Evolutionary conservation across 805 yeast species (phyloP).

Genomic region (Yarrowia sp.): DNA sequence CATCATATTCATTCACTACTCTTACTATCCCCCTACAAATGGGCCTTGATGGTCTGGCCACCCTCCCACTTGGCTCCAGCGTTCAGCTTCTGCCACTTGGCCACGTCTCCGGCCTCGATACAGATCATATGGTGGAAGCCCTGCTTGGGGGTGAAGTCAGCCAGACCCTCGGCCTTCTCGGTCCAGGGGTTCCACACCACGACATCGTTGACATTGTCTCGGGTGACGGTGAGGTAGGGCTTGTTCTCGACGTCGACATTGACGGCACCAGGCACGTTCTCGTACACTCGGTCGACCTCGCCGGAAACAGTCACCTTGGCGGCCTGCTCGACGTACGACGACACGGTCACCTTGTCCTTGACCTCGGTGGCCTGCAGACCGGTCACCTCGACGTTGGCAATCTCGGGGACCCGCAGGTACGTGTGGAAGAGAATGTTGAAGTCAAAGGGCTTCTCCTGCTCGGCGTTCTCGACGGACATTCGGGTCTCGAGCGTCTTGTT

Average conservation of each 20-base stretch:
- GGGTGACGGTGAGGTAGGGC: slow-evolving; percentile 70
- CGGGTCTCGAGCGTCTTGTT: slow-evolving; percentile 61
- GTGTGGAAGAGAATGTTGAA: slow-evolving; percentile 97
- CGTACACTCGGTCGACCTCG: slow-evolving; percentile 87
- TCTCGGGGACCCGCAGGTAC: slow-evolving; percentile 75
- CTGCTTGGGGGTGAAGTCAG: slow-evolving; percentile 83
- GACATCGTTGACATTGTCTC: slow-evolving; percentile 66
- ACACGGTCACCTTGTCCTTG: slow-evolving; percentile 75
- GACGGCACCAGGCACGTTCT: slow-evolving; percentile 58
- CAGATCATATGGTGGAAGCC: slow-evolving; percentile 92
- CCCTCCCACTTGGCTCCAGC: slow-evolving; percentile 84
- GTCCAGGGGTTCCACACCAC: slow-evolving; percentile 99
- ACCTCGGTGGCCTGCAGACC: slow-evolving; percentile 77
- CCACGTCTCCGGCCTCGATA: slow-evolving; percentile 91
- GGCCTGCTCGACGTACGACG: slow-evolving; percentile 51
- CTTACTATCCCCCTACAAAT: slow-evolving; percentile 9
- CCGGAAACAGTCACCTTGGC: slow-evolving; percentile 48
- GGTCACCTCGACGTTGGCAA: slow-evolving; percentile 76
- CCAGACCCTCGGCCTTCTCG: slow-evolving; percentile 81
- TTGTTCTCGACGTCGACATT: slow-evolving; percentile 76
- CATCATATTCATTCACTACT: no score
- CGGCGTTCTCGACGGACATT: slow-evolving; percentile 79
- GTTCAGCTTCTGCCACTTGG: slow-evolving; percentile 64
- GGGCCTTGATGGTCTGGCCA: slow-evolving; percentile 58
- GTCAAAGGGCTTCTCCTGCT: slow-evolving; percentile 63